Evolutionary conservation across 345 rosid genomes (phyloP), one percentile per base, ranked within the genome.

Genomic region (Anastatica hierochuntica): DNA sequence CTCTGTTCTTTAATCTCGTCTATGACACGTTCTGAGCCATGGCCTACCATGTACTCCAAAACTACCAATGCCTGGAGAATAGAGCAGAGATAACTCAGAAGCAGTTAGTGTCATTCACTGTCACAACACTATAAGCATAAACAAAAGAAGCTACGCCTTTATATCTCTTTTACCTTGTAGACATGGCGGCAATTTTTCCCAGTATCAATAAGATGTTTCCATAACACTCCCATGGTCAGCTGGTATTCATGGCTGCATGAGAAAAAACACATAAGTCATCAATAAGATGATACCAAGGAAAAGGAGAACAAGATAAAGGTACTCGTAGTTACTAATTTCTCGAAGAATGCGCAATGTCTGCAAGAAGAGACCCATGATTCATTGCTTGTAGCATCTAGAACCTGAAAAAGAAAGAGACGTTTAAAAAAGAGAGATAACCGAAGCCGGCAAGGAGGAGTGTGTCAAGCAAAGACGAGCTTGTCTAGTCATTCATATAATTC

Each of bases 131-230:
- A 2, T 8, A 49, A n/a, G n/a, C n/a, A n/a, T n/a, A n/a, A n/a
- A n/a, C n/a, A 31, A 24, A 18, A 18, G 16, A 3, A 9, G 6
- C 23, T 18, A 64, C 8, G 33, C 33, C 7, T 29, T 29, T 29
- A n/a, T 47, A 31, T n/a, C n/a, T 16, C 7, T 3, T 70, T 52
- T 41, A 84, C 98, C 84, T 90, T 90, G 67, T 79, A 87, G 53
- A 90, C 98, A 74, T 90, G 98, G 21, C 95, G 81, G 96, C 98
- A 90, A 58, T 90, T 90, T 73, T 87, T 90, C 43, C 98, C 95
- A 17, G 87, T 82, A 62, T 90, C 98, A 47, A 70, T 84, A 57
- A 79, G 71, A 34, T 96, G 72, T 69, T 87, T 90, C 98, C 98
- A 90, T 38, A 90, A 57, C 15, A 90, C 81, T 23, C 76, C 57